Percentiles rank a stretch among this genome's conserved stretches.
phyloP scores from a whole-genome alignment of 306 rosid genomes.

The Sophora flavescens region DNA sequence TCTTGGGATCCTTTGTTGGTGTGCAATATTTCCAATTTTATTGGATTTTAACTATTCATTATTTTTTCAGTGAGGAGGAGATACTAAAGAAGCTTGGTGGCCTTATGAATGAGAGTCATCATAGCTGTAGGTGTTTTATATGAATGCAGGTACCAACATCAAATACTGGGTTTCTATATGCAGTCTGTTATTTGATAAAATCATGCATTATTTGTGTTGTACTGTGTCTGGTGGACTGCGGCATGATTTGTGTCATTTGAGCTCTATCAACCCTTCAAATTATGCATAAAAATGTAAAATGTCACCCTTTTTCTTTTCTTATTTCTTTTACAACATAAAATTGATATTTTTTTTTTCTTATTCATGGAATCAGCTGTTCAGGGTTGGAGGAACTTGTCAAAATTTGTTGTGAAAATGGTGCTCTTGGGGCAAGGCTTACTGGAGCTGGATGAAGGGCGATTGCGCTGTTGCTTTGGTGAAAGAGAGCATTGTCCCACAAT shows the following conservation, averaged over 20 bases:
- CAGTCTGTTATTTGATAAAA: neutral
- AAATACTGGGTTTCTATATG: neutral
- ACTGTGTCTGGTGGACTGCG: neutral
- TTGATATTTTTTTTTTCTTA: neutral
- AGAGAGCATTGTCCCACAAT: conserved; percentile 72
- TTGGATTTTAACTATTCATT: neutral
- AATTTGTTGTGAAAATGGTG: conserved; percentile 56
- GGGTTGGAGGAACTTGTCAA: conserved; percentile 78
- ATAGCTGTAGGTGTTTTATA: conserved; percentile 78
- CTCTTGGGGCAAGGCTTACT: conserved; percentile 79
- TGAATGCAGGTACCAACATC: conserved; percentile 70
- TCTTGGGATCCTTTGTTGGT: neutral
- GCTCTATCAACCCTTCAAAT: neutral
- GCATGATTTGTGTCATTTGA: neutral
- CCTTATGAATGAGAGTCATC: conserved; percentile 78
- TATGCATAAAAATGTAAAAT: neutral
- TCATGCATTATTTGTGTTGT: neutral
- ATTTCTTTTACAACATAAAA: neutral
- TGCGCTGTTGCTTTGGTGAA: conserved; percentile 77
- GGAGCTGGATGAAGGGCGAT: conserved; percentile 94
- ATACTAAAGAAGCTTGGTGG: conserved; percentile 70
- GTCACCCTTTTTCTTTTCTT: neutral
- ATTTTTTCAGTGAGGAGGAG: conserved; percentile 68
- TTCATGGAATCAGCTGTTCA: conserved; percentile 59
- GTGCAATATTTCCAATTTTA: neutral